Evolutionary conservation across 139 green algal species (phyloP).

Genomic region (Volvox reticuliferus): DNA sequence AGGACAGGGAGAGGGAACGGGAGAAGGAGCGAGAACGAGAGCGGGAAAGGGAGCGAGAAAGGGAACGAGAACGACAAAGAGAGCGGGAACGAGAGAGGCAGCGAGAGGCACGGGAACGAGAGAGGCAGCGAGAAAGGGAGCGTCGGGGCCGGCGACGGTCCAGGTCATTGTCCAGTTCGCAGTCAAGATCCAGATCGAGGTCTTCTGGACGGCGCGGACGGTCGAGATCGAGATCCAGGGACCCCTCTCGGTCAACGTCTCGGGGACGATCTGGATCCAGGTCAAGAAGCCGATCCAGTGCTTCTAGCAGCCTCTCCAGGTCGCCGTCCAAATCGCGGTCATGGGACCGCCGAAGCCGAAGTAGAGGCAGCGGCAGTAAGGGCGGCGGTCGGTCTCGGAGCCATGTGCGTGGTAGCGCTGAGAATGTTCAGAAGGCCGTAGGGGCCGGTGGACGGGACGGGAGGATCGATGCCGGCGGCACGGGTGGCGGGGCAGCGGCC

Average conservation of each 20-base stretch:
- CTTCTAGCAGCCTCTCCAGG: slow-evolving; percentile 16
- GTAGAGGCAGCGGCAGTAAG: slow-evolving; percentile 8
- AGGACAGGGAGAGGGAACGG: neutral
- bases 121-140: slow-evolving; percentile 14
- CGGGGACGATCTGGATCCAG: slow-evolving; percentile 3
- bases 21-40: neutral
- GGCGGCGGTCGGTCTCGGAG: neutral
- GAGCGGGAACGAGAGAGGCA: neutral
- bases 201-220: neutral
- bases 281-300: neutral
- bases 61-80: neutral
- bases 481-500: neutral
- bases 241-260: neutral
- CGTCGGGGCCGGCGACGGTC: neutral
- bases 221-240: neutral
- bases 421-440: neutral
- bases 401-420: neutral
- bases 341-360: neutral
- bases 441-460: neutral
- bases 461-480: neutral
- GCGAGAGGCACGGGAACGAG: slow-evolving; percentile 3
- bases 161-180: neutral
- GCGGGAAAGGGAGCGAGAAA: neutral
- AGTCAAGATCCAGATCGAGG: neutral
- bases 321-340: neutral